Evolutionary conservation across 1,284 basidiomycete genomes (phyloP), one percentile per base, ranked within the genome.

Genomic region (Gymnopus androsaceus): DNA sequence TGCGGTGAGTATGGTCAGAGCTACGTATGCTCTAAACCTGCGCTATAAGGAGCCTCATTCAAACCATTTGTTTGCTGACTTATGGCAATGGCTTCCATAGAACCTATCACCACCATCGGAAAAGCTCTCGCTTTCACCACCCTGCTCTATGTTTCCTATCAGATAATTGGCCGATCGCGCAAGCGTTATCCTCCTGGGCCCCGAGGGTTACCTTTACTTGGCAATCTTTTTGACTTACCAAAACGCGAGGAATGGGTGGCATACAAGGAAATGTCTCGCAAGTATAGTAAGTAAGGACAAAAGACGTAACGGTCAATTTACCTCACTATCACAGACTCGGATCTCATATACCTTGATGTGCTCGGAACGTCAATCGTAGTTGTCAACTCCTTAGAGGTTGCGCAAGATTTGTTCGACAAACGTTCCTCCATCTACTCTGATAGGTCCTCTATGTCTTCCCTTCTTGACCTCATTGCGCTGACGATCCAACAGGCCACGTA

Each of bases 361-460:
- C 14, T 33, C 14, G 31, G 31, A 33, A 7, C 31, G 31, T 33
- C 31, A 6, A 33, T 33, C 31, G 31, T 33, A 33, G 31, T 33
- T 33, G 31, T 76, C 44, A 76, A 73, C 47, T 72, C 74, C 4
- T 49, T 59, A 12, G 62, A 70, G 56, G 68, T 60, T 0, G 69
- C 69, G 15, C 61, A 66, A 19, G 73, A 74, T 25, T 62, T 76
- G 11, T 59, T 76, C 37, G 74, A 74, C 28, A 71, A 66, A 41
- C 65, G 69, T 27, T 67, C 71, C 28, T 55, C 55, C 33, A 68
- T 63, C 31, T 75, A 76, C 60, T 76, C 75, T 19, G 73, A 69
- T 12, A 65, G 73, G 63, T 64, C 51, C 3, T 15, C 50, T 14
- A 25, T n/a, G 5, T 45, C 4, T 50, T 21, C 11, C 5, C 21